Conservation (phyloP, 768 basidiomycete genomes). For the Suillus tomentosus region DNA sequence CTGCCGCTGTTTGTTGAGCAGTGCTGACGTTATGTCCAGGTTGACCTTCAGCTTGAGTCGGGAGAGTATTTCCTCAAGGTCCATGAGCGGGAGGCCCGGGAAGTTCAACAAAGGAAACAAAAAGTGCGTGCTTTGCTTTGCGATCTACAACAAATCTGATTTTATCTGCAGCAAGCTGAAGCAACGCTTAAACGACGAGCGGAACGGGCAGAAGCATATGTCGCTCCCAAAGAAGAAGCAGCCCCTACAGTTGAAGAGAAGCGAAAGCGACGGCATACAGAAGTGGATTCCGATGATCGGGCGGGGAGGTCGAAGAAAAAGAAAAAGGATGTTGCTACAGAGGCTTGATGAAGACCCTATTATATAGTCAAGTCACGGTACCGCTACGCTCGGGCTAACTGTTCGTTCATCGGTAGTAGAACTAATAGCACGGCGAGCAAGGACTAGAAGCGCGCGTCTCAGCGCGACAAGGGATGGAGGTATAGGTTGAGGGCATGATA, state of each 20-base stretch:
- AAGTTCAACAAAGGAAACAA: constrained; percentile 70
- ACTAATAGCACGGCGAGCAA: too few species aligned
- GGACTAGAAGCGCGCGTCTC: too few species aligned
- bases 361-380: too few species aligned
- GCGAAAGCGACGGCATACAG: constrained; percentile 55
- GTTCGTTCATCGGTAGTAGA: too few species aligned
- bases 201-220: constrained; percentile 84
- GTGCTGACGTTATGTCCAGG: constrained; percentile 38
- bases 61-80: constrained; percentile 99
- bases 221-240: constrained; percentile 81
- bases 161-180: constrained; percentile 69
- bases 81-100: constrained; percentile 78
- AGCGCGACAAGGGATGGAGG: too few species aligned
- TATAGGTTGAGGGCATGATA: too few species aligned
- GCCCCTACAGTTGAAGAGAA: constrained; percentile 80
- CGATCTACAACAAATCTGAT: background rate
- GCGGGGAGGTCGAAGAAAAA: constrained; percentile 46
- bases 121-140: constrained; percentile 41
- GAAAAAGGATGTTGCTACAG: constrained; percentile 25
- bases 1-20: constrained; percentile 8
- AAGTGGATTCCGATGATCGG: constrained; percentile 28
- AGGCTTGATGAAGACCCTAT: too few species aligned
- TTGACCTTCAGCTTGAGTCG: constrained; percentile 92
- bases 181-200: constrained; percentile 68
- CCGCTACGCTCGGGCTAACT: too few species aligned